phyloP scores from a whole-genome alignment of 257 asterid genomes.

The Fraxinus anomala region DNA sequence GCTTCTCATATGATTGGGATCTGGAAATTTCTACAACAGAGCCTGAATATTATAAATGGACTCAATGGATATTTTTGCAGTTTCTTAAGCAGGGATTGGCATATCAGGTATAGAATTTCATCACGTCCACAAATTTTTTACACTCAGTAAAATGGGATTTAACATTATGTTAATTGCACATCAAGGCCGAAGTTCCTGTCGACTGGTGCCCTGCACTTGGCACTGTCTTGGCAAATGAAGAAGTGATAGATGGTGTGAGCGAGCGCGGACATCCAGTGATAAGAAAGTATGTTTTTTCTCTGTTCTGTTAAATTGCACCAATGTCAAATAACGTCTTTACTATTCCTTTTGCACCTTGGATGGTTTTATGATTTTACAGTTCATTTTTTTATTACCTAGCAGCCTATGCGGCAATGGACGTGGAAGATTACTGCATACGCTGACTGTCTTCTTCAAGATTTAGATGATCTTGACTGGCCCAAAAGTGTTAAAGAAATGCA shows the following conservation, averaged over 20 bases:
- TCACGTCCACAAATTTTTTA: conserved; percentile 2
- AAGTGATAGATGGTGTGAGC: conserved; percentile 93
- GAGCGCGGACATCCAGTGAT: conserved; percentile 97
- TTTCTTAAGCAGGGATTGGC: conserved; percentile 91
- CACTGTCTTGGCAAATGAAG: conserved; percentile 96
- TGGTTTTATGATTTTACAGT: conserved; percentile 92
- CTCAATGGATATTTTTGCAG: conserved; percentile 97
- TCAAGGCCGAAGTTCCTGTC: conserved; percentile 97
- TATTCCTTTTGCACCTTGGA: conserved; percentile 53
- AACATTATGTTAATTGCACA: conserved; percentile 23
- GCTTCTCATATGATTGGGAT: conserved; percentile 97
- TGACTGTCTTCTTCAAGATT: conserved; percentile 92
- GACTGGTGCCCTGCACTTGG: conserved; percentile 99
- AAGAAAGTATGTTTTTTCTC: conserved; percentile 58
- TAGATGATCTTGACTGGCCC: conserved; percentile 96
- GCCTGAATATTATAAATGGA: conserved; percentile 95
- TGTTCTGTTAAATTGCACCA: conserved; percentile 11
- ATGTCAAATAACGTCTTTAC: conserved; percentile 17
- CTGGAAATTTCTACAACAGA: conserved; percentile 95
- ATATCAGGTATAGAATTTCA: conserved; percentile 61
- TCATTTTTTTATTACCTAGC: conserved; percentile 95
- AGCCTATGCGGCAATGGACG: conserved; percentile 99
- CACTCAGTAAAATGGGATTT: conserved; percentile 18
- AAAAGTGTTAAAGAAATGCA: conserved; percentile 98
- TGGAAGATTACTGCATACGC: conserved; percentile 96